Percentiles rank a stretch among this genome's conserved stretches.
phyloP scores from a whole-genome alignment of 1,284 basidiomycete genomes.

The Apiotrichum gracile region DNA sequence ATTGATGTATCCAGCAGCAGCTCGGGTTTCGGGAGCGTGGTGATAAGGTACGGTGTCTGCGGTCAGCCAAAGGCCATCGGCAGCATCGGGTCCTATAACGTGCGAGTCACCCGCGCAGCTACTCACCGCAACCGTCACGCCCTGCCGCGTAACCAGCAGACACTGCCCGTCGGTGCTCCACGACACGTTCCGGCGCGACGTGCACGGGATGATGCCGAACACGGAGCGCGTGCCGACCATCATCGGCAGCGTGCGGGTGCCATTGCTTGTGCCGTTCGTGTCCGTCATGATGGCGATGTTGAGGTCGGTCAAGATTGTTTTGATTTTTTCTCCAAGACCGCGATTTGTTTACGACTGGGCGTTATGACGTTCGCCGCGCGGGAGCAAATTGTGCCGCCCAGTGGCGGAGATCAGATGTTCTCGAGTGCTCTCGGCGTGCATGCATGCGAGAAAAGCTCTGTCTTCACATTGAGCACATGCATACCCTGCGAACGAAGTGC shows the following conservation, averaged over 20 bases:
- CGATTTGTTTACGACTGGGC: too few species aligned
- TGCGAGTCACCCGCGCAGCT: background rate
- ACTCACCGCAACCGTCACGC: conserved; percentile 24
- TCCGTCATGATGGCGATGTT: background rate
- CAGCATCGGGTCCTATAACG: conserved; percentile 5
- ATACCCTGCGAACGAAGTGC: too few species aligned
- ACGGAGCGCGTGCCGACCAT: conserved; percentile 1
- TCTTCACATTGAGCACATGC: too few species aligned
- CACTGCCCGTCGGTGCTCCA: conserved; percentile 44
- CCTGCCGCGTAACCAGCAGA: conserved; percentile 23
- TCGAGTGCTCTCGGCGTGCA: too few species aligned
- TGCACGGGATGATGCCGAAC: background rate
- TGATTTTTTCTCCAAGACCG: too few species aligned
- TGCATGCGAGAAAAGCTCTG: too few species aligned
- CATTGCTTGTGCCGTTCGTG: background rate
- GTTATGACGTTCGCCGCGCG: too few species aligned
- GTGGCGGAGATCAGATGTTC: too few species aligned
- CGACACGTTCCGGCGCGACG: conserved; percentile 17
- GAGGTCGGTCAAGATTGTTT: too few species aligned
- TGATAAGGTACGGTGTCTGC: conserved; percentile 34
- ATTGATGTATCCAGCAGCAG: conserved; percentile 19
- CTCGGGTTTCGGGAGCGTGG: conserved; percentile 24
- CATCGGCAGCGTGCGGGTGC: conserved; percentile 2
- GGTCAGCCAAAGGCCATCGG: background rate
- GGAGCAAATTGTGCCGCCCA: too few species aligned